Evolutionary conservation across 768 basidiomycete species (phyloP), one percentile per base, ranked within the genome.

Genomic region (Asterophora parasitica): DNA sequence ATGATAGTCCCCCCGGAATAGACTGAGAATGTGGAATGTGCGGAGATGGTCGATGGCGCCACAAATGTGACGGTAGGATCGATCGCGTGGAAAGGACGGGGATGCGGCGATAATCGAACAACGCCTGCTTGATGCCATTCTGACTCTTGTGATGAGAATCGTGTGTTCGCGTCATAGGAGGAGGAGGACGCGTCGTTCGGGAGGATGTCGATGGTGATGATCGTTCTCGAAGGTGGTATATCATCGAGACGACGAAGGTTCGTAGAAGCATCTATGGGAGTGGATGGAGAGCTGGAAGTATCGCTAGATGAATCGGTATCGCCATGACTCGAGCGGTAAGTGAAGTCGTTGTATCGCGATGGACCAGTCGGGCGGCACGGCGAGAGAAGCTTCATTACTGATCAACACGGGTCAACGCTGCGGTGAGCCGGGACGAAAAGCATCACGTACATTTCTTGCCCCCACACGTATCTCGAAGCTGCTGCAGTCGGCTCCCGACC

Each of bases 401-500:
- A 38, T 42, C 46, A 38, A 42, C n/a, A 32, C 23, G n/a, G 57
- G 40, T 47, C 38, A 52, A 19, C 36, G 53, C 35, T 12, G 38
- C 30, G 31, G 27, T 35, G 32, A 49, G 47, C 40, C 32, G 13
- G 28, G 27, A 10, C 31, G 39, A 23, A 46, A 32, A 41, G 32
- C 51, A 44, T 7, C 23, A 76, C 84, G 65, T 61, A 88, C 87
- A 69, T 61, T 78, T 71, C 62, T 83, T 84, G 32, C 85, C 85
- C 40, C 83, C 80, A 55, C 80, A 76, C 2, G 84, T 83, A 62
- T 89, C 85, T 55, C 85, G 69, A 44, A 89, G 75, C 58, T 88
- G 86, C 60, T 89, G 87, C 27, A 89, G 70, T 46, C 87, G 83
- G 58, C 83, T 86, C 48, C 87, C 86, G 39, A 89, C 86, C 64